Base-by-base conservation (phyloP, 2,329 filamentous ascomycete genomes). In the Aureobasidium sp. region DNA sequence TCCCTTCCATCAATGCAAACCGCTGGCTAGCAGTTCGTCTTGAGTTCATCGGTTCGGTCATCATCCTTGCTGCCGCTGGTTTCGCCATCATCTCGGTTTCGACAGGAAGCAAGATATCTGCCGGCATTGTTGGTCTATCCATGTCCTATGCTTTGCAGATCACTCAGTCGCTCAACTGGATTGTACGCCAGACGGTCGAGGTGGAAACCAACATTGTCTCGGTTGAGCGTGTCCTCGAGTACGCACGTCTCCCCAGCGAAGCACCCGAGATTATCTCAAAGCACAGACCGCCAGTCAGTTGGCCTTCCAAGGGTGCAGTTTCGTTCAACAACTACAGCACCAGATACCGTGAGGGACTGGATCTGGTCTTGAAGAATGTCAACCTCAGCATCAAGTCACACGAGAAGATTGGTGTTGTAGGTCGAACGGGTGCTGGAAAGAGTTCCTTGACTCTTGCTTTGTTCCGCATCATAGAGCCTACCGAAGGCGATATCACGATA, bases 181-280 rank as follows among this genome's bases (percentile, higher is more conserved):
- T 99, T 71, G 94, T 99, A 57, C 87, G 95, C 63, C 94, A 99
- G 77, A 97, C 92, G 0, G 94, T 99, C 37, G 95, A 99, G 76
- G 94, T 99, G n/a, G 95, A 99, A 80, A 97, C 93, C n/a, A 99
- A 99, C 76, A 99, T 99, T 71, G 93, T 99, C 49, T 96, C 93
- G 11, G 94, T 99, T 41, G 94, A 99, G 81, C 89, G 94, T 71
- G 92, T 99, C 52, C 86, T 99, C 55, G 95, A 99, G 76, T 99
- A 99, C 77, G 90, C 93, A 63, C 83, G 84, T 56, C 82, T 99
- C 65, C 92, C 93, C 29, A 94, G 89, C 74, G 94, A 99, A 78
- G 93, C 94, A 56, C 91, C 92, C 8, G 94, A 99, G 74, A 90
- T 97, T 67, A 89, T 97, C 69, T 88, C 90, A 71, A 88, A 90